Evolutionary conservation across 345 rosid species (phyloP), one percentile per base, ranked within the genome.

Genomic region (Bruguiera parviflora): DNA sequence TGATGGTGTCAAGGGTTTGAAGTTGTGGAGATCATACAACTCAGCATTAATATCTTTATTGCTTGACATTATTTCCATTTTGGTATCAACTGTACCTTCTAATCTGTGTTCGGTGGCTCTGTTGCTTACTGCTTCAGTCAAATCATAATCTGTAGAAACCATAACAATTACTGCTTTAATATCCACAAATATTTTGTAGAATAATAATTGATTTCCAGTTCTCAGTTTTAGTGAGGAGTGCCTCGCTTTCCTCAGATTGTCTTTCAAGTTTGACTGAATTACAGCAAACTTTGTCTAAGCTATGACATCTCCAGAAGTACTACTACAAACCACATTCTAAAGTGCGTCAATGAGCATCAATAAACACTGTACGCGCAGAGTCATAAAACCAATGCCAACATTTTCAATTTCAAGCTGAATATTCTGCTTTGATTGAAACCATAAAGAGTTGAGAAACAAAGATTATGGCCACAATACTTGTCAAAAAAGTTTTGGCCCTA

Each of bases 1-100:
- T 67, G 82, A 77, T 58, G 92, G 87, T 15, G 90, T 84, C 56
- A 67, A n/a, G 29, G 85, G 89, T 18, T 71, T 78, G 25, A 77
- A 74, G 72, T 73, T 74, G 39, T 59, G 68, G 28, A 68, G 63
- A 66, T 84, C 71, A 56, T 71, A 69, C 2, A 74, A 58, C 47
- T 75, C 82, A n/a, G 64, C 72, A 52, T 31, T 58, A 71, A 65
- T 13, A 71, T 66, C 78, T 29, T 76, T 68, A 67, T 68, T 68
- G 65, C 73, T 53, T 18, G 71, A 74, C 59, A 70, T 66, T 53
- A 53, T 55, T 71, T 58, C 74, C 66, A 68, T 61, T 25, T 77
- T 81, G 47, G 67, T 69, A 49, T 67, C 78, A 51, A 51, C 67
- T 60, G 31, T 67, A 52, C 61, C 73, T 20, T 69, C 75, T 5